Conservation (phyloP, 495 filamentous ascomycete species). For the Xylaria scruposa region DNA sequence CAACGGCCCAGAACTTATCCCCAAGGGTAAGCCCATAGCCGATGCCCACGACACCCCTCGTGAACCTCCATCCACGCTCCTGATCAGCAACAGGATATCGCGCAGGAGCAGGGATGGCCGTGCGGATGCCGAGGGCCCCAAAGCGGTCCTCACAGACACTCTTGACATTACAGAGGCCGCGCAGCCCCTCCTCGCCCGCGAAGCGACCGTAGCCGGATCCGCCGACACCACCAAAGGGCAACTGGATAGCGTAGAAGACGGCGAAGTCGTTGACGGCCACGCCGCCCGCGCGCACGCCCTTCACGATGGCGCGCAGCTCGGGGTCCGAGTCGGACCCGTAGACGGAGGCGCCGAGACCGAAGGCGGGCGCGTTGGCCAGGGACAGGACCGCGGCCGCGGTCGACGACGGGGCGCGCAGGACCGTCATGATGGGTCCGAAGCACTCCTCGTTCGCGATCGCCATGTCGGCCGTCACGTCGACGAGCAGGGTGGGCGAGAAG, state of each 20-base stretch:
- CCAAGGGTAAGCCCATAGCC: conserved; percentile 55
- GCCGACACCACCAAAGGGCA: conserved; percentile 88
- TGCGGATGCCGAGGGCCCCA: conserved; percentile 65
- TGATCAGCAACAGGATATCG: conserved; percentile 76
- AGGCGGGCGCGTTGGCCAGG: conserved; percentile 78
- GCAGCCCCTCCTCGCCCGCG: conserved; percentile 87
- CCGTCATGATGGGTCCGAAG: conserved; percentile 86
- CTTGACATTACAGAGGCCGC: conserved; percentile 85
- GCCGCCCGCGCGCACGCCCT: conserved; percentile 82
- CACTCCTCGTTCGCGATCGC: conserved; percentile 88
- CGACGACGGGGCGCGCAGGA: conserved; percentile 69
- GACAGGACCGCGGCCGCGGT: conserved; percentile 66
- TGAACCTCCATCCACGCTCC: conserved; percentile 62
- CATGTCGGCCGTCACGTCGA: conserved; percentile 80
- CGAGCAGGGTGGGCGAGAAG: conserved; percentile 87
- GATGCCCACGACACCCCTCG: conserved; percentile 60
- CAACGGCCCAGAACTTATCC: conserved; percentile 48
- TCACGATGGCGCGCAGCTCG: conserved; percentile 56
- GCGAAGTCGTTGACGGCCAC: conserved; percentile 95
- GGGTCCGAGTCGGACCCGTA: conserved; percentile 69
- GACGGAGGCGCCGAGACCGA: conserved; percentile 81
- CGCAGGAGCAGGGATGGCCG: conserved; percentile 77
- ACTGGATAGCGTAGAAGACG: conserved; percentile 85
- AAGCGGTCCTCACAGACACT: conserved; percentile 80
- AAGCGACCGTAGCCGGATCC: conserved; percentile 94